Base-by-base conservation (phyloP, 768 basidiomycete species). In the Hortiboletus campestris region DNA sequence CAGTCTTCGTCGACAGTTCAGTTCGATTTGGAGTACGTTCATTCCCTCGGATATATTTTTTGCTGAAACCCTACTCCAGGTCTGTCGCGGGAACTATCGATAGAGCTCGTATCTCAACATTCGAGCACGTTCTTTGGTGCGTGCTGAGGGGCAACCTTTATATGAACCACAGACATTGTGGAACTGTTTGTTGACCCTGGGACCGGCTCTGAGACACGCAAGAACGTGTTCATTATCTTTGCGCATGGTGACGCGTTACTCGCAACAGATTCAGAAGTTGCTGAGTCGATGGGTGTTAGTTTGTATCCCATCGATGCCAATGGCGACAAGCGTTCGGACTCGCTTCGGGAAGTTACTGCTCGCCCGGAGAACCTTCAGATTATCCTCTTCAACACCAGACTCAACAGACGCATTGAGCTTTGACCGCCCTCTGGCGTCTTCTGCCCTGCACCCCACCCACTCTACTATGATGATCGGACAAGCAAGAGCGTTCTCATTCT, bases 161-260 rank as follows among this genome's bases (percentile, higher is more conserved):
- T 78, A 98, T 99, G 96, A 99, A 98, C 74, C 89, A 94, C 88
- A 51, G 95, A 98, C 73, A 98, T 99, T 63, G 80, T 82, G 38
- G 92, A 96, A 62, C 89, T 92, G 7, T 97, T 98, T 65, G 80
- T 93, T 55, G 93, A 98, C 68, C 89, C 94, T 14, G 80, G 78
- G 19, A 91, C 91, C 0, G 89, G 88, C 36, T 77, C 75, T 19
- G 91, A 95, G 75, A 90, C 89, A 20, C 84, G 90, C 77, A 99
- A 98, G 82, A 94, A 98, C 65, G 97, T 98, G 38, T 99, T 99
- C 78, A 96, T 99, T 75, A 98, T 99, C 68, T 99, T 99, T 64
- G 97, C 97, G 0, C 95, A 99, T 63, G 97, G 97, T 17, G 87
- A 91, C 38, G 86, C 89, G 19, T 78, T 98, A 20, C 84, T 99